Evolutionary conservation across 345 rosid genomes (phyloP).

Genomic region (Populus deltoides): DNA sequence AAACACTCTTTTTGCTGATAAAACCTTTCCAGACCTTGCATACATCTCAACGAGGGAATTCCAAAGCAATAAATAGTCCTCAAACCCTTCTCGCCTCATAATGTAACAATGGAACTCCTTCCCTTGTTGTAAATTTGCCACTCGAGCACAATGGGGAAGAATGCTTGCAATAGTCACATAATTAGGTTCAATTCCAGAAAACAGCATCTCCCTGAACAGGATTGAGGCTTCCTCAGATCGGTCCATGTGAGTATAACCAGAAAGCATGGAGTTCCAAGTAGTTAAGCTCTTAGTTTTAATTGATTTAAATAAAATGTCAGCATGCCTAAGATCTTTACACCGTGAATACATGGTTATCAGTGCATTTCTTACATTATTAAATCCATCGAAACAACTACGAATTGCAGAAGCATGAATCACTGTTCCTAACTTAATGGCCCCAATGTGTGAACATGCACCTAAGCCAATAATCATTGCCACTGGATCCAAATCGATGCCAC

Average conservation of each 20-base stretch:
- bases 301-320: slow-evolving; percentile 41
- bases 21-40: slow-evolving; percentile 67
- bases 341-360: slow-evolving; percentile 74
- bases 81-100: slow-evolving; percentile 43
- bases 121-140: slow-evolving; percentile 80
- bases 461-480: slow-evolving; percentile 59
- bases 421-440: slow-evolving; percentile 50
- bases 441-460: slow-evolving; percentile 65
- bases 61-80: slow-evolving; percentile 49
- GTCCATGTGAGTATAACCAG: slow-evolving; percentile 54
- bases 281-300: slow-evolving; percentile 42
- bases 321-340: slow-evolving; percentile 49
- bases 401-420: slow-evolving; percentile 63
- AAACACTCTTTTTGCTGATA: slow-evolving; percentile 52
- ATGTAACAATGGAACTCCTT: slow-evolving; percentile 80
- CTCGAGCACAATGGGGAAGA: slow-evolving; percentile 75
- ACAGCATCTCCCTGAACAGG: slow-evolving; percentile 60
- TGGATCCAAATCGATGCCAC: slow-evolving; percentile 39
- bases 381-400: slow-evolving; percentile 34
- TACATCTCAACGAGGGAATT: slow-evolving; percentile 79
- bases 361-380: slow-evolving; percentile 57
- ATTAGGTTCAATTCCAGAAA: slow-evolving; percentile 58
- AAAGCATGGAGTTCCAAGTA: slow-evolving; percentile 77
- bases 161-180: slow-evolving; percentile 66
- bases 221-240: slow-evolving; percentile 59